Conservation (phyloP, 306 rosid species). For the Herpetospermum pedunculosum region DNA sequence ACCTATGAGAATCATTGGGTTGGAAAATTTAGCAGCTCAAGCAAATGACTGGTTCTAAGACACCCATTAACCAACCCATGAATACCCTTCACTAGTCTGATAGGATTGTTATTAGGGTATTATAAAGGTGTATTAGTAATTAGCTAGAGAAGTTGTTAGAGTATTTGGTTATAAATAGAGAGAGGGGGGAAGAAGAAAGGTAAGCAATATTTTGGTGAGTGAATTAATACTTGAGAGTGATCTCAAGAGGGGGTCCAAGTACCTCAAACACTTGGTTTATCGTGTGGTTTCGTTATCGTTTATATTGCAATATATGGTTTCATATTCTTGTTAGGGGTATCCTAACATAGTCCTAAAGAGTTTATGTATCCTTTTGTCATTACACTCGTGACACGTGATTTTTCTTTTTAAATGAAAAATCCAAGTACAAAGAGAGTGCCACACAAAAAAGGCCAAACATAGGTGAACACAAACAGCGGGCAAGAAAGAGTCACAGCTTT, state of each 20-base stretch:
- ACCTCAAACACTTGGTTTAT: too few species aligned
- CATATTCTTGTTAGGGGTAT: too few species aligned
- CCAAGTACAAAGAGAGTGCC: not conserved
- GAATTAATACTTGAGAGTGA: too few species aligned
- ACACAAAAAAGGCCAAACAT: not conserved
- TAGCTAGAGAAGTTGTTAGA: too few species aligned
- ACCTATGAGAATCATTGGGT: not conserved
- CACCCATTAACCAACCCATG: not conserved
- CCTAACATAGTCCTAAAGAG: not conserved
- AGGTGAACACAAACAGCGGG: not conserved
- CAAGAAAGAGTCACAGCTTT: not conserved
- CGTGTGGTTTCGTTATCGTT: too few species aligned
- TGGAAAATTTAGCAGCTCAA: not conserved
- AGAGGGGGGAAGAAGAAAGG: too few species aligned
- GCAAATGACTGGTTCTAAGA: not conserved
- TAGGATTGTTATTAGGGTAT: too few species aligned
- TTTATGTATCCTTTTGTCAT: not conserved
- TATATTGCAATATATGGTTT: too few species aligned
- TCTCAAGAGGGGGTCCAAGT: too few species aligned
- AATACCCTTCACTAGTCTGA: not conserved
- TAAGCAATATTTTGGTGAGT: too few species aligned
- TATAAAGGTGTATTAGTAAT: too few species aligned
- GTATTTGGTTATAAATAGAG: too few species aligned
- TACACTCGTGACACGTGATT: not conserved
- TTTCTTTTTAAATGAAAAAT: not conserved